Percentiles rank a stretch among this genome's conserved stretches.
Conservation (phyloP, 2,329 filamentous ascomycete genomes). For the Fusarium buharicum region DNA sequence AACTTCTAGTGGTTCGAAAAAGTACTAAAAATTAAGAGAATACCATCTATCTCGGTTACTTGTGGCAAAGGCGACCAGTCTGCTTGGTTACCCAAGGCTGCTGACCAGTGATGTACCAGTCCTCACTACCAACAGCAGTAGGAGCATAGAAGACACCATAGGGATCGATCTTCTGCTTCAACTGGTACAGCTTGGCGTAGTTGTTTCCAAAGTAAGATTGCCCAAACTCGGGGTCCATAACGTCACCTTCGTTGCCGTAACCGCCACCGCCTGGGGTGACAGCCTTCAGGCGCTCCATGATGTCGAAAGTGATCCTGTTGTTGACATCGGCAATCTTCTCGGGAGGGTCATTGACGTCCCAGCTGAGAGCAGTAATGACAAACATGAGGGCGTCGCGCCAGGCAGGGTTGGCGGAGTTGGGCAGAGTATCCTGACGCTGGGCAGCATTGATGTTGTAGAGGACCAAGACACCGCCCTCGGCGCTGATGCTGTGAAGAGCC, state of each 20-base stretch:
- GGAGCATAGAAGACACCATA: constrained; percentile 50
- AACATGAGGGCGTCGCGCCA: constrained; percentile 55
- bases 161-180: constrained; percentile 53
- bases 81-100: constrained; percentile 31
- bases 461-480: constrained; percentile 23
- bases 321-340: constrained; percentile 42
- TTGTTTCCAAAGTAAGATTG: constrained; percentile 52
- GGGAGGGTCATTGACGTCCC: constrained; percentile 29
- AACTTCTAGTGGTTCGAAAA: not conserved
- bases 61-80: constrained; percentile 32
- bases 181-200: constrained; percentile 48
- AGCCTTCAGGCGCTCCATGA: constrained; percentile 38
- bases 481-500: constrained; percentile 18
- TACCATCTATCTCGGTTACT: constrained; percentile 5
- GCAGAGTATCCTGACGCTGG: constrained; percentile 40
- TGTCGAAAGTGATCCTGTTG: constrained; percentile 36
- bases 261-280: constrained; percentile 43
- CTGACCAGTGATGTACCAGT: constrained; percentile 45
- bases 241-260: constrained; percentile 50
- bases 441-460: constrained; percentile 39
- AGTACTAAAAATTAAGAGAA: not conserved
- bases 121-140: constrained; percentile 52
- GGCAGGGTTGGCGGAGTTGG: constrained; percentile 54
- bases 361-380: constrained; percentile 44
- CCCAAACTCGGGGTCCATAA: constrained; percentile 52